Conservation (phyloP, 768 basidiomycete species). For the Tylopilus vinaceipallidus region DNA sequence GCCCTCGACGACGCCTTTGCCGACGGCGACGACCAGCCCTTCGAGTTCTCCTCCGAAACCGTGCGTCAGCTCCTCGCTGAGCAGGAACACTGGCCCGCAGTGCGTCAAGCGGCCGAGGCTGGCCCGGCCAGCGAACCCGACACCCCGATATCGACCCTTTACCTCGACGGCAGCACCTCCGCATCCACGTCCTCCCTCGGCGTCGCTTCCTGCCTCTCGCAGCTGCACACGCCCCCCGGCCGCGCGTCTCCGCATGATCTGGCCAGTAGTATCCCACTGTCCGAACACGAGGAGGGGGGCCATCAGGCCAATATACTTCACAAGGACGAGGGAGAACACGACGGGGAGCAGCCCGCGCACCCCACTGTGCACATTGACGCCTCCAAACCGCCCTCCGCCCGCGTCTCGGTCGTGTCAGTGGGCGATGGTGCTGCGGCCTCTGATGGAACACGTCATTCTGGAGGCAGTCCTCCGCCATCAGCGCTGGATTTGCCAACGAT, state of each 20-base stretch:
- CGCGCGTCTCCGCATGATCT: slow-evolving; percentile 15
- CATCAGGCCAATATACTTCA: not conserved
- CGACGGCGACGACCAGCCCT: slow-evolving; percentile 47
- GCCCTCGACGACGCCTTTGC: slow-evolving; percentile 77
- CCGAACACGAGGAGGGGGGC: slow-evolving; percentile 11
- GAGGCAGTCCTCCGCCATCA: slow-evolving; percentile 4
- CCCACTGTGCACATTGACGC: slow-evolving; percentile 46
- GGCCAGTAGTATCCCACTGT: slow-evolving; percentile 26
- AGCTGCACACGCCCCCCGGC: slow-evolving; percentile 21
- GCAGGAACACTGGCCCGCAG: slow-evolving; percentile 38
- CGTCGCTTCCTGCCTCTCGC: slow-evolving; percentile 19
- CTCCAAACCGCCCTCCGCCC: slow-evolving; percentile 34
- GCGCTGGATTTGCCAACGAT: slow-evolving; percentile 21
- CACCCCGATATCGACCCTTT: slow-evolving; percentile 57
- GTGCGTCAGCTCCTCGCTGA: slow-evolving; percentile 62
- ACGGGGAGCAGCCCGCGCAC: slow-evolving; percentile 25
- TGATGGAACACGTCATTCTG: not conserved
- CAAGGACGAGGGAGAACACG: slow-evolving; percentile 5
- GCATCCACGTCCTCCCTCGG: slow-evolving; percentile 17
- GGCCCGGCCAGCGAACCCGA: slow-evolving; percentile 35
- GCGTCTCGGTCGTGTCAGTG: slow-evolving; percentile 24
- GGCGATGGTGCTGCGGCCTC: not conserved
- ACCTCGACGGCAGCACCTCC: slow-evolving; percentile 42
- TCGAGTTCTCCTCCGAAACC: slow-evolving; percentile 58
- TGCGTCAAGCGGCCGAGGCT: slow-evolving; percentile 28